A percentile compares a stretch with the other conserved stretches of the same genome.
These are phyloP conservation scores for Gossypium davidsonii DNA, from an alignment of 441 rosid genomes.

Conservation along the genomic window DNA sequence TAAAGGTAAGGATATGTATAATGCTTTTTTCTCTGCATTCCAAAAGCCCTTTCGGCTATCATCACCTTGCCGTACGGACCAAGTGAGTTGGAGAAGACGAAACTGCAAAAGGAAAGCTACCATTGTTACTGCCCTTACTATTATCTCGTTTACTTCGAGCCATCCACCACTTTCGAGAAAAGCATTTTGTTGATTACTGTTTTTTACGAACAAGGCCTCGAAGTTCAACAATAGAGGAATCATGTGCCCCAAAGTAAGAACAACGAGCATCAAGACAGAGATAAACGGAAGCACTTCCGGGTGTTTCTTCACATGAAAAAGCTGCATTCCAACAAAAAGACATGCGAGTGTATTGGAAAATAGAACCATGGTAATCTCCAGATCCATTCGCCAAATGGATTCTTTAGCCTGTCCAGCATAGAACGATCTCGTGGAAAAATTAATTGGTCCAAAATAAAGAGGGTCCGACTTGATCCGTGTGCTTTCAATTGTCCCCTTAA, in stretches of 20 bases:
- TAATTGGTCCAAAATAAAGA: slow-evolving; percentile 51
- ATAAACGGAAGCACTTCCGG: slow-evolving; percentile 64
- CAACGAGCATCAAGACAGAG: slow-evolving; percentile 55
- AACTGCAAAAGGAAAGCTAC: slow-evolving; percentile 79
- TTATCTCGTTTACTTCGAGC: slow-evolving; percentile 80
- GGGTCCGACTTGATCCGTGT: slow-evolving; percentile 50
- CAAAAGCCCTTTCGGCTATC: slow-evolving; percentile 37
- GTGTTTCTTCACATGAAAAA: slow-evolving; percentile 63
- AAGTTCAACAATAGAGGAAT: slow-evolving; percentile 73
- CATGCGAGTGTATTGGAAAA: slow-evolving; percentile 71
- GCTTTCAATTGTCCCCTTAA: slow-evolving; percentile 69
- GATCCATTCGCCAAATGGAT: slow-evolving; percentile 87
- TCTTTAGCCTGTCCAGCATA: slow-evolving; percentile 53
- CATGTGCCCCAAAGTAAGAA: slow-evolving; percentile 73
- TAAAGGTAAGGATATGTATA: slow-evolving; percentile 47
- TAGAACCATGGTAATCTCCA: slow-evolving; percentile 73
- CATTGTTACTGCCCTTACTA: slow-evolving; percentile 74
- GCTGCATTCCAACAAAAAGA: slow-evolving; percentile 65
- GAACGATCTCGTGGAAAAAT: slow-evolving; percentile 53
- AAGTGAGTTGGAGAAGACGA: slow-evolving; percentile 67
- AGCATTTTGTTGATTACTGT: slow-evolving; percentile 39
- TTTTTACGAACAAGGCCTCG: slow-evolving; percentile 54
- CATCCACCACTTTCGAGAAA: slow-evolving; percentile 70
- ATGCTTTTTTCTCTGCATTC: slow-evolving; percentile 63
- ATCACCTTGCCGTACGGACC: slow-evolving; percentile 49